A percentile compares a stretch with the other conserved stretches of the same genome.
Conservation (phyloP, 768 basidiomycete genomes). For the Lentinula lateritia region DNA sequence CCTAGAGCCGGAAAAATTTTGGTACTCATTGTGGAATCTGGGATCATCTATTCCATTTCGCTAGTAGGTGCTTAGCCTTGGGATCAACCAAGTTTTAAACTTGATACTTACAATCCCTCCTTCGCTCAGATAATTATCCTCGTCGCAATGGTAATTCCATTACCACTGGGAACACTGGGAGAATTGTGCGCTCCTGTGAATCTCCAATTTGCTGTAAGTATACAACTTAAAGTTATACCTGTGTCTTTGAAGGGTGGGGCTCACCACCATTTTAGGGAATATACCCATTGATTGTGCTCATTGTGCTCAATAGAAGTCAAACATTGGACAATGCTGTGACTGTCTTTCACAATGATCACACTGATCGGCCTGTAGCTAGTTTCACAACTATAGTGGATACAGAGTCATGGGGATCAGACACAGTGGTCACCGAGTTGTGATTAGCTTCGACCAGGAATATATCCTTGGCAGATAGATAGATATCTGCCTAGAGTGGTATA, state of each 20-base stretch:
- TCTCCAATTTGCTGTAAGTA: constrained; percentile 13
- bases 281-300: constrained; percentile 7
- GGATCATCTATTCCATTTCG: constrained; percentile 5
- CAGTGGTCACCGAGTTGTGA: neutral
- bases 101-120: neutral
- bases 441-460: neutral
- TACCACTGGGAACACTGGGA: constrained; percentile 11
- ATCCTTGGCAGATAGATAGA: too few species aligned
- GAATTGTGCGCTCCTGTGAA: constrained; percentile 12
- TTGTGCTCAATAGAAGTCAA: constrained; percentile 1
- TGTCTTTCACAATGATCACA: neutral
- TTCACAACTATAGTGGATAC: neutral
- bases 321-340: neutral
- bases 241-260: too few species aligned
- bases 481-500: too few species aligned
- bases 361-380: neutral
- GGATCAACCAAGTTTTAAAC: neutral
- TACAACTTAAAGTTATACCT: neutral
- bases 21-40: constrained; percentile 8
- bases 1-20: neutral
- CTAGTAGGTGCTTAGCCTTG: neutral
- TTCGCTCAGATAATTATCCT: constrained; percentile 5
- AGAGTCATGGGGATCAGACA: neutral
- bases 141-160: constrained; percentile 5
- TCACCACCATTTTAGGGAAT: constrained; percentile 1